Base-by-base conservation (phyloP, 2,329 filamentous ascomycete species). In the Penicillium decumbens region DNA sequence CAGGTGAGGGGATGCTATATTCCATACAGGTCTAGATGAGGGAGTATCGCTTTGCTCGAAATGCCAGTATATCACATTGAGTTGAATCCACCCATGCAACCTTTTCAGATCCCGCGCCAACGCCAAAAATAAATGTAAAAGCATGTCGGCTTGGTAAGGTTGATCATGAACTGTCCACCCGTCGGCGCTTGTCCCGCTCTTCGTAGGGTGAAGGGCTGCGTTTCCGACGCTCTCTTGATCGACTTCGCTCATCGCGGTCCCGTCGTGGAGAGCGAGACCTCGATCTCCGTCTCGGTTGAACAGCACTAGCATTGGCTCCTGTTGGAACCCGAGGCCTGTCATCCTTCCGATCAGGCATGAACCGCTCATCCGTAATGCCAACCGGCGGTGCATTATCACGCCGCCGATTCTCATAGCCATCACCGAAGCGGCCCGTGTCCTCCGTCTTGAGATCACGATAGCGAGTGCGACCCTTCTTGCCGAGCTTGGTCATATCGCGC, bases 401-500 rank as follows among this genome's bases (percentile, higher is more conserved):
- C 7, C 58, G 53, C 20, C 65, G 59, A 13, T 63, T 58, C 27
- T 62, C 54, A 30, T 64, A 62, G 6, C 68, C 68, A 18, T 71
- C 68, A 4, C 72, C 92, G 86, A 91, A 96, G 27, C 80, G 77
- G 0, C 93, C 93, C 0, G 93, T 98, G 71, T 98, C 93, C 72
- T 98, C 92, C 12, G 77, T 82, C 67, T 84, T 85, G 64, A 98
- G 79, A 70, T 98, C 93, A 61, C 81, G 87, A 72, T 97, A 97
- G 69, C 87, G 88, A 6, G 89, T 91, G 25, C 88, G 83, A 18
- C 93, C 92, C 75, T 95, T 95, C 74, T 87, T 89, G 20, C 93
- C 93, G 24, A 98, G 72, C 74, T 91, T 92, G 12, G 91, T 92
- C 86, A 93, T 89, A 71, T 97, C 93, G 49, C 93, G 79, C 62